Percentiles rank a stretch among this genome's conserved stretches.
These are phyloP conservation scores for Phaeosphaeriaceae sp. DNA, from an alignment of 2,329 filamentous ascomycete genomes.

Conservation along the genomic window DNA sequence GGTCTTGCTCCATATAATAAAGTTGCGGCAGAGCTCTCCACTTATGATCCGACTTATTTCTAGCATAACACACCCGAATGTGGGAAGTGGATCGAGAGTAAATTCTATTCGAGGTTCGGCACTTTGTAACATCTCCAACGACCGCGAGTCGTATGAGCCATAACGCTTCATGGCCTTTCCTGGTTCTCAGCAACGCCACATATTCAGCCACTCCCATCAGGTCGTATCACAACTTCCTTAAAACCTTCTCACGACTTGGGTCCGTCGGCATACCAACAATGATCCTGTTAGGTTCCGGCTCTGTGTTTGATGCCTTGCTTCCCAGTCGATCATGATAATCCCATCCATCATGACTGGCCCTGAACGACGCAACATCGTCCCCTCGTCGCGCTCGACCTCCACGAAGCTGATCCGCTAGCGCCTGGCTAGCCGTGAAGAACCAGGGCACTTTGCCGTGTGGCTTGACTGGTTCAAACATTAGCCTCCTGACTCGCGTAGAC, in stretches of 20 bases:
- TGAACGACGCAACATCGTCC: conserved; percentile 30
- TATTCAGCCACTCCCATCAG: neutral
- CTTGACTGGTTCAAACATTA: conserved; percentile 34
- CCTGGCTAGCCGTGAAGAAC: conserved; percentile 39
- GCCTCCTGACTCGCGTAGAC: conserved; percentile 7
- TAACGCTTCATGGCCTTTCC: neutral
- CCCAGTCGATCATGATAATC: conserved; percentile 31
- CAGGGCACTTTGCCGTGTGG: conserved; percentile 42
- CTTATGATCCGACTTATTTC: neutral
- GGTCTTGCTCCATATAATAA: neutral
- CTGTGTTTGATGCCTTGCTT: conserved; percentile 34
- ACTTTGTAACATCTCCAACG: neutral
- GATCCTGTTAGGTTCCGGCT: conserved; percentile 34
- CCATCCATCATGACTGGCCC: conserved; percentile 31
- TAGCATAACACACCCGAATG: neutral
- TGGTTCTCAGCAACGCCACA: neutral
- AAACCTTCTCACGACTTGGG: conserved; percentile 38
- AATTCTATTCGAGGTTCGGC: neutral
- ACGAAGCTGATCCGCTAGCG: conserved; percentile 30
- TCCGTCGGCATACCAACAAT: conserved; percentile 30
- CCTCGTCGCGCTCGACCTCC: conserved; percentile 14
- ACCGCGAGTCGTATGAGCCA: neutral
- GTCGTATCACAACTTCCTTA: conserved; percentile 21
- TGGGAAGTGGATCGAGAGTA: neutral
- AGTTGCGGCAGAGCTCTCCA: neutral